Base-by-base conservation (phyloP, 1,139 yeast genomes). In the Nakaseomyces nivariensis region DNA sequence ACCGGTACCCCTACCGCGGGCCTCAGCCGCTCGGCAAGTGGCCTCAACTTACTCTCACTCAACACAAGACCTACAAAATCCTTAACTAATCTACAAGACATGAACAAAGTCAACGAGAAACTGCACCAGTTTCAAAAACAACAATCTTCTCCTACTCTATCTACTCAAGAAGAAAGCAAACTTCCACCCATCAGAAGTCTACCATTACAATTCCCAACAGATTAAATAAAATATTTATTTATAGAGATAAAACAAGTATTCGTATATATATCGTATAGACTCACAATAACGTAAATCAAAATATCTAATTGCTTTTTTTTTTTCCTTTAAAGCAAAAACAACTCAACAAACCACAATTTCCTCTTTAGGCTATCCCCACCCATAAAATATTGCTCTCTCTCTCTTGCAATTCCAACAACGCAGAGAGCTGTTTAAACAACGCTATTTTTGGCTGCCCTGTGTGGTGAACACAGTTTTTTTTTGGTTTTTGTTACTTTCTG, bases 121-220 rank as follows among this genome's bases (percentile, higher is more conserved):
- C 48, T 61, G 34, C 48, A 48, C 38, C 49, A 50, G 37, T 45
- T 48, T 27, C 47, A 52, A 43, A 29, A 9, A 6, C 51, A 50
- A 47, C 10, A 49, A 33, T 22, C 24, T 5, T 24, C 46, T 4
- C 42, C 46, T 10, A 11, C 24, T 22, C 25, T 17, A 9, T 1
- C 31, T 36, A 26, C 36, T 5, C 33, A 27, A 25, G 17, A 48
- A 33, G 26, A 49, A 9, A 49, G 51, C 32, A 49, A 53, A 10
- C 52, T 63, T 34, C 67, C 67, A 32, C 66, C 67, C 17, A 53
- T 63, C 31, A 55, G 67, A 49, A 63, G 66, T 52, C 52, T 63
- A 46, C 66, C 58, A 43, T 40, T 63, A 11, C 66, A 56, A 48
- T 63, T 63, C 46, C 66, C 64, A 46, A 59, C 63, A 4, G 64